These are phyloP conservation scores for Artemisia argyi DNA, from an alignment of 129 eudicot species.

Conservation along the genomic window DNA sequence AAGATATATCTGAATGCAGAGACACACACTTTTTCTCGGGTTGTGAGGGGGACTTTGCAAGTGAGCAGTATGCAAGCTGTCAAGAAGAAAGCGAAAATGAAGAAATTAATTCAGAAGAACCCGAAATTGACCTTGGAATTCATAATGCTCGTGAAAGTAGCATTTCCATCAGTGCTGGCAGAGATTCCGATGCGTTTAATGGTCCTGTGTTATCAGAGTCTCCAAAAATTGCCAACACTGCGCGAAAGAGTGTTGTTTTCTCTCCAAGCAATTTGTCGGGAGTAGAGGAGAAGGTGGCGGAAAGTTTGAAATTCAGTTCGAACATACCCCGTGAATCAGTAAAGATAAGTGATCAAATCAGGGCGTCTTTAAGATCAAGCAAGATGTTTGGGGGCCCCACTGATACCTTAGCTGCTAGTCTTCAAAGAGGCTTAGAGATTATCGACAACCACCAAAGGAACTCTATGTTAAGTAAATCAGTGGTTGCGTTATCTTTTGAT, in stretches of 20 bases:
- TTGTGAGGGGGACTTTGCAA: constrained; percentile 61
- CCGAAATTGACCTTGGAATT: constrained; percentile 28
- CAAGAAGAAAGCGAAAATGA: constrained; percentile 72
- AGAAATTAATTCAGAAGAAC: constrained; percentile 51
- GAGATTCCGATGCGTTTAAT: constrained; percentile 56
- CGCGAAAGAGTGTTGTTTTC: constrained; percentile 47
- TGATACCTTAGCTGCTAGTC: constrained; percentile 92
- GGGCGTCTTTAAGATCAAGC: constrained; percentile 75
- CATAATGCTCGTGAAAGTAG: constrained; percentile 27
- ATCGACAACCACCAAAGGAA: constrained; percentile 81
- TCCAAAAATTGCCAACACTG: constrained; percentile 58
- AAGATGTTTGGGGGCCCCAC: constrained; percentile 66
- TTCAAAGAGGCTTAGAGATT: constrained; percentile 76
- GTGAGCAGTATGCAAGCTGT: constrained; percentile 73
- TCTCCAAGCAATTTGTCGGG: constrained; percentile 33
- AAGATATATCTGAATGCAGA: constrained; percentile 42
- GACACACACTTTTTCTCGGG: constrained; percentile 59
- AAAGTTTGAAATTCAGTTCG: constrained; percentile 45
- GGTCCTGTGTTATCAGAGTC: constrained; percentile 80
- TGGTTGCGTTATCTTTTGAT: constrained; percentile 87
- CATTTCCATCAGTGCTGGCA: constrained; percentile 43
- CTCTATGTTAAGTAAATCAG: constrained; percentile 54
- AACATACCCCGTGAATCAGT: constrained; percentile 40
- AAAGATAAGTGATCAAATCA: constrained; percentile 43
- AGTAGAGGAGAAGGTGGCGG: constrained; percentile 27